Percentiles rank a stretch among this genome's conserved stretches.
Conservation (phyloP, 2,329 filamentous ascomycete genomes). For the Colletotrichum sp. region DNA sequence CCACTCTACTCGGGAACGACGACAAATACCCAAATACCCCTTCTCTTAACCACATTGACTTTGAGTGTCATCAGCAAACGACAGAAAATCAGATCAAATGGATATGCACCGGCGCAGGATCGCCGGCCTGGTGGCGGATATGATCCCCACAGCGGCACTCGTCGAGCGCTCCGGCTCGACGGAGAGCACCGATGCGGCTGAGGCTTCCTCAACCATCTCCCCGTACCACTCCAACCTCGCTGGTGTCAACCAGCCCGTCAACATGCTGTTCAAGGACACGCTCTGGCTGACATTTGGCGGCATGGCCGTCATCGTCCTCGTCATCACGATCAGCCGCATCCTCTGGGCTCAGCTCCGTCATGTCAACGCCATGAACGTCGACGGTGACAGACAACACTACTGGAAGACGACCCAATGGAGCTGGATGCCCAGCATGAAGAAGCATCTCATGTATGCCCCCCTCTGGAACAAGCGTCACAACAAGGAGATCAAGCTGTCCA, state of each 20-base stretch:
- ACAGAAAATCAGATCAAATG: conserved; percentile 29
- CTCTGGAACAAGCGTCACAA: conserved; percentile 71
- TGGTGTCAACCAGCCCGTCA: conserved; percentile 65
- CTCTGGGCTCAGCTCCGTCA: conserved; percentile 62
- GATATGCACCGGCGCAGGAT: conserved; percentile 31
- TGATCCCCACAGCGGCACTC: conserved; percentile 35
- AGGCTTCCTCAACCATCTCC: conserved; percentile 52
- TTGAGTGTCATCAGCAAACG: not conserved
- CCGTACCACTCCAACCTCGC: conserved; percentile 62
- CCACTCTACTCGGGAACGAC: not conserved
- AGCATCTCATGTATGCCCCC: conserved; percentile 67
- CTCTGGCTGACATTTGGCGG: conserved; percentile 68
- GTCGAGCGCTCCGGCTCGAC: conserved; percentile 27
- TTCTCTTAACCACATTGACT: not conserved
- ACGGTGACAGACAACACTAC: conserved; percentile 59
- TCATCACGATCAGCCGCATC: conserved; percentile 59
- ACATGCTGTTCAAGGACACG: conserved; percentile 60
- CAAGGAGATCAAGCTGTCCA: conserved; percentile 67
- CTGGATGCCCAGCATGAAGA: conserved; percentile 68
- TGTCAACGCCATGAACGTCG: conserved; percentile 61
- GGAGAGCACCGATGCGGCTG: conserved; percentile 27
- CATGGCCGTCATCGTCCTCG: conserved; percentile 57
- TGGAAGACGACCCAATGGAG: conserved; percentile 63
- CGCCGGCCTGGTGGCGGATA: conserved; percentile 30
- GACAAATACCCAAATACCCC: not conserved